Conservation (phyloP, 225 moss, liverwort and hornwort species). For the Marchantia paleacea region DNA sequence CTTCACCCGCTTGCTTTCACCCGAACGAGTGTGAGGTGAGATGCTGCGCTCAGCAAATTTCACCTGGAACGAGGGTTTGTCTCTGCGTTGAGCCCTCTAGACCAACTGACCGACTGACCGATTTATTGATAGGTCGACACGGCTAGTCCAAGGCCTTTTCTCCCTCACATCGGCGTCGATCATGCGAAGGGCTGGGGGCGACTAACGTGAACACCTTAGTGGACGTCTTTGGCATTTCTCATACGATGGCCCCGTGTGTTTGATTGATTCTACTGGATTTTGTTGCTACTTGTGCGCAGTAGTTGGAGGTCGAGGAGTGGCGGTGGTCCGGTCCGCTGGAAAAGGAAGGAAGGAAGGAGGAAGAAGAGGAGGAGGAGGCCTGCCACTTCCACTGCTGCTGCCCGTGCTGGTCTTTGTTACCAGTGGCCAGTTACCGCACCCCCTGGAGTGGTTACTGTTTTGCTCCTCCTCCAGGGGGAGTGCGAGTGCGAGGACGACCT, state of each 20-base stretch:
- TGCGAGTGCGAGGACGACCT: background rate
- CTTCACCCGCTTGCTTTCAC: background rate
- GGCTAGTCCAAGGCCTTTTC: background rate
- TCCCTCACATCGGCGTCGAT: background rate
- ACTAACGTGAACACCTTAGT: background rate
- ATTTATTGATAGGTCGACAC: background rate
- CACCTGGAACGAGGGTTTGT: constrained; percentile 14
- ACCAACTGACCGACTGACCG: background rate
- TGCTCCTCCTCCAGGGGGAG: background rate
- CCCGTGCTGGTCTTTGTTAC: too few species aligned
- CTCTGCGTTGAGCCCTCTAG: constrained; percentile 1
- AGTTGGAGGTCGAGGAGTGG: background rate
- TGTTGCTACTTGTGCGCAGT: background rate
- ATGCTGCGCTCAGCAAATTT: constrained; percentile 14
- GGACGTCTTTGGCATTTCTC: constrained; percentile 4
- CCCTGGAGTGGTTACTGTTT: background rate
- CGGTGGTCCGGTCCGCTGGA: background rate
- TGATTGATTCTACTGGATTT: background rate
- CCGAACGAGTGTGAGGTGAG: background rate
- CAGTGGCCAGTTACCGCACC: background rate
- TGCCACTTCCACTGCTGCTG: background rate
- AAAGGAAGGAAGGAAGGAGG: too few species aligned
- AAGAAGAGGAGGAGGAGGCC: background rate
- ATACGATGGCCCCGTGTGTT: background rate
- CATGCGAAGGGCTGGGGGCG: background rate